Conservation (phyloP, 371 early-diverging fungal species). For the Haplosporangium sp. region DNA sequence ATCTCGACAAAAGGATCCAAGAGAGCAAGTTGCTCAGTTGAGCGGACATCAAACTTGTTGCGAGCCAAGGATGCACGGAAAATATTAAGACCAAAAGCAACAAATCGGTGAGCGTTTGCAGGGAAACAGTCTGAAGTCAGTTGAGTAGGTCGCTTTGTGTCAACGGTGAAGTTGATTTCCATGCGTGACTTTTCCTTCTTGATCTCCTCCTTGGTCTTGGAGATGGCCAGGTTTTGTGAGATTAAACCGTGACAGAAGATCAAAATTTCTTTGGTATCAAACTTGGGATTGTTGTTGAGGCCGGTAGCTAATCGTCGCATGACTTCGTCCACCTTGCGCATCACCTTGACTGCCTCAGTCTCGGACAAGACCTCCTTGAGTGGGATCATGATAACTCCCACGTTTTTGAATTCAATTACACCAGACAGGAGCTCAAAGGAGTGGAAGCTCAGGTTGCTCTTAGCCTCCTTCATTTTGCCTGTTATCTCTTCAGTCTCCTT, state of each 20-base stretch:
- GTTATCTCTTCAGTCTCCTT: slow-evolving; percentile 91
- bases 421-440: slow-evolving; percentile 84
- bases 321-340: slow-evolving; percentile 82
- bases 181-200: slow-evolving; percentile 63
- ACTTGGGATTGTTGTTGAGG: slow-evolving; percentile 78
- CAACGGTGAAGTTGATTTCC: slow-evolving; percentile 79
- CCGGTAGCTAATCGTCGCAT: slow-evolving; percentile 83
- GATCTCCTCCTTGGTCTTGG: slow-evolving; percentile 60
- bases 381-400: slow-evolving; percentile 81
- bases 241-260: slow-evolving; percentile 87
- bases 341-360: slow-evolving; percentile 81
- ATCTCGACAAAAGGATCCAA: slow-evolving; percentile 85
- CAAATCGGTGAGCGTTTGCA: slow-evolving; percentile 89
- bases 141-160: slow-evolving; percentile 69
- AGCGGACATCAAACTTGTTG: slow-evolving; percentile 70
- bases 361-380: slow-evolving; percentile 89
- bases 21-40: slow-evolving; percentile 68
- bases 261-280: slow-evolving; percentile 75
- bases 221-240: slow-evolving; percentile 82
- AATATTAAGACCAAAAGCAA: slow-evolving; percentile 91
- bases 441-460: slow-evolving; percentile 81
- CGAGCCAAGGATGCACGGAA: slow-evolving; percentile 76
- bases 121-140: slow-evolving; percentile 72
- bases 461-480: slow-evolving; percentile 91
- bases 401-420: slow-evolving; percentile 71